Evolutionary conservation across 106 monocot species (phyloP), one percentile per base, ranked within the genome.

Genomic region (Cymbidium sinense): DNA sequence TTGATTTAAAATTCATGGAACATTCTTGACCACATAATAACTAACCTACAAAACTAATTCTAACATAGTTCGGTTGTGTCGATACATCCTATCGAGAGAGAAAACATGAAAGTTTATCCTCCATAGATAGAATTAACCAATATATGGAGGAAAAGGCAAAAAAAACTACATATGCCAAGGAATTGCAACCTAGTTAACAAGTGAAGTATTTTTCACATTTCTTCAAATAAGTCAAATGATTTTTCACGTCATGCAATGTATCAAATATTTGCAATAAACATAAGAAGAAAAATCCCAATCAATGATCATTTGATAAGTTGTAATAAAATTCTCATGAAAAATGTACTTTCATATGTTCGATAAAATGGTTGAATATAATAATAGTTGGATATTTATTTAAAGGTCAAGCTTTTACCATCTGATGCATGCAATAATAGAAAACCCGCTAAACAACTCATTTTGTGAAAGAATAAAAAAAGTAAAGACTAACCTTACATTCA

Each of bases 401-500:
- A 47, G 47, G 47, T 47, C 47, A 47, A 47, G 47, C 11, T 47
- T 47, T 47, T 47, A 47, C 11, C 58, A 58, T 58, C 23, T 23
- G 8, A 23, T 7, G 23, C 23, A 58, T n/a, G 20, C 23, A 58
- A 58, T 58, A 23, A n/a, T 58, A 58, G 23, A 7, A 58, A 58
- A 23, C 58, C 11, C 20, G 23, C 5, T 23, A 58, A 58, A 58
- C 23, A 3, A 58, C 58, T 23, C 5, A 5, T 20, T 58, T 58
- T 58, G 23, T 58, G 8, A n/a, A 58, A 23, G 23, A 58, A 58
- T 58, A 13, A 47, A 58, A 58, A 11, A 23, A 58, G n/a, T n/a
- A n/a, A 58, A 58, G 58, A n/a, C 58, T 23, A 58, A 58, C 58
- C 58, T 58, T 58, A 58, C 58, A 58, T 58, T 58, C 58, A 5